Percentiles rank a stretch among this genome's conserved stretches.
Conservation (phyloP, 495 filamentous ascomycete species). For the Pseudomonodictys pantanalensis region DNA sequence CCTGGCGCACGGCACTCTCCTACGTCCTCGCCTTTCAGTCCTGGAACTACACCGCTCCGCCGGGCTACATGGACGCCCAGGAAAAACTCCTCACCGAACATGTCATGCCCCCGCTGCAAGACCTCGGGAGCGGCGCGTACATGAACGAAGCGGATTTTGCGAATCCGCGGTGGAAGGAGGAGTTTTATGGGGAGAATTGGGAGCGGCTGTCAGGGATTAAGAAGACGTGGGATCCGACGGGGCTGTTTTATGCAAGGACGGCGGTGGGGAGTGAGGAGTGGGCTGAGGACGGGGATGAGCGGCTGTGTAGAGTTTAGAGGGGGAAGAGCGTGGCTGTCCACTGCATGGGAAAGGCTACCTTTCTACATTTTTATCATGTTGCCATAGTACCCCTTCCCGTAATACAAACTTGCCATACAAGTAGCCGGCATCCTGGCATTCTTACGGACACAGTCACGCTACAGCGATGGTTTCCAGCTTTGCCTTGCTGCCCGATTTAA, state of each 20-base stretch:
- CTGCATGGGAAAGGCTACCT: no score
- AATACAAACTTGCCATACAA: no score
- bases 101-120: conserved; percentile 16
- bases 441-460: no score
- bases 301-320: conserved; percentile 8
- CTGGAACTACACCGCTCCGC: conserved; percentile 13
- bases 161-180: conserved; percentile 16
- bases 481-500: no score
- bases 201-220: conserved; percentile 1
- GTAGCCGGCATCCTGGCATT: no score
- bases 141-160: conserved; percentile 14
- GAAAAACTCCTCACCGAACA: background rate
- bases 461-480: no score
- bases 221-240: conserved; percentile 13
- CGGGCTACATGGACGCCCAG: background rate
- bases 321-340: no score
- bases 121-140: conserved; percentile 17
- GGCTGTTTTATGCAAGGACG: conserved; percentile 9
- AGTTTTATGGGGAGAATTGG: conserved; percentile 16
- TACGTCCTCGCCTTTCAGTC: conserved; percentile 1
- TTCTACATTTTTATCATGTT: no score
- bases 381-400: no score
- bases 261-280: conserved; percentile 18
- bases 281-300: conserved; percentile 47
- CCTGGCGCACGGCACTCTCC: conserved; percentile 18